Percentiles rank a stretch among this genome's conserved stretches.
These are phyloP conservation scores for Monilinia polystroma DNA, from an alignment of 2,329 filamentous ascomycete species.

Conservation along the genomic window DNA sequence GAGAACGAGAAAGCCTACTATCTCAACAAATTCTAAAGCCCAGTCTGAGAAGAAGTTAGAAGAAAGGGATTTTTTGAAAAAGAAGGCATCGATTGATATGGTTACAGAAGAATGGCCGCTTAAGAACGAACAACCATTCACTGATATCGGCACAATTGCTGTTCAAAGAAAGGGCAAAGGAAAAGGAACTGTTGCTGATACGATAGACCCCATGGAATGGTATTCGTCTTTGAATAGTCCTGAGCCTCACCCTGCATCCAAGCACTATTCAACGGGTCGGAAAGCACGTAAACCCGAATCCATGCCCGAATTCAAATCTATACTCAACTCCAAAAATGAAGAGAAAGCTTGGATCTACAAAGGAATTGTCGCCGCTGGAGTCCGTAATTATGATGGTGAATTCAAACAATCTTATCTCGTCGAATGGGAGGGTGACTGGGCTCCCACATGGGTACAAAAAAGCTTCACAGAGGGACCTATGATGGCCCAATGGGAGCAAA, in stretches of 20 bases:
- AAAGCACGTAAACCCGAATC: background rate
- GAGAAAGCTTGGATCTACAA: background rate
- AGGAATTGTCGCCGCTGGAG: background rate
- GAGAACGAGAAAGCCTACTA: background rate
- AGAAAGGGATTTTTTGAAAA: background rate
- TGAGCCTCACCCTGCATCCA: too few species aligned
- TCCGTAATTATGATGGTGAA: too few species aligned
- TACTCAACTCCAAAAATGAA: background rate
- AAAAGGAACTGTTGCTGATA: background rate
- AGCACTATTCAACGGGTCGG: background rate
- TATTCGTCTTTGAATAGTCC: background rate
- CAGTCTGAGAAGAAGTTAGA: background rate
- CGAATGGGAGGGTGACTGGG: background rate
- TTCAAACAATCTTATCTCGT: background rate
- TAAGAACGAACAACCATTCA: background rate
- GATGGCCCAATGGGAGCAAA: background rate
- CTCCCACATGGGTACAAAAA: background rate
- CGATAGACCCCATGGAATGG: background rate
- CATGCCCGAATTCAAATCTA: background rate
- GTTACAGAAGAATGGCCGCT: background rate
- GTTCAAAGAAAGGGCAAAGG: background rate
- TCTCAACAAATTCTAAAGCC: too few species aligned
- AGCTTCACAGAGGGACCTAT: rapidly evolving
- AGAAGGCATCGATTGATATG: background rate
- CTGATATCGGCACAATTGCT: too few species aligned